A percentile compares a stretch with the other conserved stretches of the same genome.
Conservation (phyloP, 2,329 filamentous ascomycete species). For the Xylariaceae sp. region DNA sequence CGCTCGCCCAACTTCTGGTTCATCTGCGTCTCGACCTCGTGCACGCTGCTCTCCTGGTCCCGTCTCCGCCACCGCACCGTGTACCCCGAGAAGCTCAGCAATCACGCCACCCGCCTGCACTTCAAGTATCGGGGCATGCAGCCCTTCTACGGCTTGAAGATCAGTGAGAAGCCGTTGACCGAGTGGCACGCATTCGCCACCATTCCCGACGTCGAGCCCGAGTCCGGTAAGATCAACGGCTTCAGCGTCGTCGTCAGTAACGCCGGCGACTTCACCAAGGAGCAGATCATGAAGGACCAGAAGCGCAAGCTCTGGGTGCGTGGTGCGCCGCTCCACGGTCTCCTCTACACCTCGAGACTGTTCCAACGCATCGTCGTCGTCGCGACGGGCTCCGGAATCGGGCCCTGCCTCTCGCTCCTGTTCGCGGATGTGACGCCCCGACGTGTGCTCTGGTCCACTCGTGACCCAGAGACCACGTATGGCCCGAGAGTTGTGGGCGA, state of each 20-base stretch:
- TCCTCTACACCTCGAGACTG: slow-evolving; percentile 62
- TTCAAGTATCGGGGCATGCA: slow-evolving; percentile 60
- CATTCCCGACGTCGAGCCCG: slow-evolving; percentile 53
- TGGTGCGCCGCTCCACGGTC: slow-evolving; percentile 63
- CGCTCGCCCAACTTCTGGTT: slow-evolving; percentile 60
- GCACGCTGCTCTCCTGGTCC: slow-evolving; percentile 70
- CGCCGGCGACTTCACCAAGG: slow-evolving; percentile 72
- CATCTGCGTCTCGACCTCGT: slow-evolving; percentile 58
- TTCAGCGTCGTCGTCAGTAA: slow-evolving; percentile 70
- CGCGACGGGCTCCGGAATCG: slow-evolving; percentile 70
- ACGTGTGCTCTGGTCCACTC: slow-evolving; percentile 67
- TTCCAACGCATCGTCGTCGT: slow-evolving; percentile 64
- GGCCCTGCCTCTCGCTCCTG: slow-evolving; percentile 62
- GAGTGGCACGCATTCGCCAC: slow-evolving; percentile 78
- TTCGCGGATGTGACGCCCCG: slow-evolving; percentile 44
- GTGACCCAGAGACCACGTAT: slow-evolving; percentile 58
- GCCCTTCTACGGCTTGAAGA: slow-evolving; percentile 53
- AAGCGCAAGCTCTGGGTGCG: slow-evolving; percentile 60
- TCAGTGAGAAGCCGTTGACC: slow-evolving; percentile 59
- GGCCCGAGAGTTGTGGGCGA: slow-evolving; percentile 51
- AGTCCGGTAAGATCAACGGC: slow-evolving; percentile 39
- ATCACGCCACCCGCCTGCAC: slow-evolving; percentile 68
- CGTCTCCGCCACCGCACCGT: slow-evolving; percentile 65
- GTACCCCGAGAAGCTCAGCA: slow-evolving; percentile 62
- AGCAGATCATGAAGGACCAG: slow-evolving; percentile 58